Evolutionary conservation across 108 stramenopile genomes (phyloP).

Genomic region (Cyclotella sp.): DNA sequence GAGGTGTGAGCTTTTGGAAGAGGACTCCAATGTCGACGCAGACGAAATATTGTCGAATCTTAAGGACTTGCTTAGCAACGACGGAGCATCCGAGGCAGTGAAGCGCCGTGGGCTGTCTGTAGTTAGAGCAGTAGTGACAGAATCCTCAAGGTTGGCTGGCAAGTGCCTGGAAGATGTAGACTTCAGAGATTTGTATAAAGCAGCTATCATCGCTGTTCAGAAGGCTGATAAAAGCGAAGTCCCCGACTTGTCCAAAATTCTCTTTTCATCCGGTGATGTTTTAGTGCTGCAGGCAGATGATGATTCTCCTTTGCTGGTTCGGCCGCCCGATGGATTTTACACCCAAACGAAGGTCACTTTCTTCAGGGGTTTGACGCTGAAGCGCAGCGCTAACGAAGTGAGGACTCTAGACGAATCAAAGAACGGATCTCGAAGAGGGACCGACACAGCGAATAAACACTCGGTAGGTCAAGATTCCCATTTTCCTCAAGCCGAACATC

Average conservation of each 20-base stretch:
- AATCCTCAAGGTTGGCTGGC: slow-evolving; percentile 61
- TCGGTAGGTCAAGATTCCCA: not conserved
- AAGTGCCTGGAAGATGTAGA: slow-evolving; percentile 58
- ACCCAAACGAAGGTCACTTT: not conserved
- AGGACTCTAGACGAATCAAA: not conserved
- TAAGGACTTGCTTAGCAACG: slow-evolving; percentile 59
- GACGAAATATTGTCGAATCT: slow-evolving; percentile 74
- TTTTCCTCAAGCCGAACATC: not conserved
- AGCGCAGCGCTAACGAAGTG: not conserved
- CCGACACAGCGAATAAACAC: too few relatives aligned
- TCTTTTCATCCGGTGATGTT: slow-evolving; percentile 70
- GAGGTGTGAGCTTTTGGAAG: slow-evolving; percentile 73
- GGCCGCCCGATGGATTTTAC: slow-evolving; percentile 50
- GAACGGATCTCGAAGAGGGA: not conserved
- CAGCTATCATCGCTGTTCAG: slow-evolving; percentile 76
- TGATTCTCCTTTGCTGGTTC: slow-evolving; percentile 70
- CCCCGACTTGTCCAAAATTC: slow-evolving; percentile 32
- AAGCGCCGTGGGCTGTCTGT: slow-evolving; percentile 73
- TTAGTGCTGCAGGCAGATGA: slow-evolving; percentile 75
- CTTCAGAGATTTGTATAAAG: slow-evolving; percentile 71
- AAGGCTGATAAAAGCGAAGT: slow-evolving; percentile 57
- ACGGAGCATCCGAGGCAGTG: slow-evolving; percentile 54
- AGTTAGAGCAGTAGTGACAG: slow-evolving; percentile 68
- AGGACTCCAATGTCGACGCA: slow-evolving; percentile 46
- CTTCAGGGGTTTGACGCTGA: slow-evolving; percentile 5